Base-by-base conservation (phyloP, 2,329 filamentous ascomycete species). In the Aspergillus costaricaensis region DNA sequence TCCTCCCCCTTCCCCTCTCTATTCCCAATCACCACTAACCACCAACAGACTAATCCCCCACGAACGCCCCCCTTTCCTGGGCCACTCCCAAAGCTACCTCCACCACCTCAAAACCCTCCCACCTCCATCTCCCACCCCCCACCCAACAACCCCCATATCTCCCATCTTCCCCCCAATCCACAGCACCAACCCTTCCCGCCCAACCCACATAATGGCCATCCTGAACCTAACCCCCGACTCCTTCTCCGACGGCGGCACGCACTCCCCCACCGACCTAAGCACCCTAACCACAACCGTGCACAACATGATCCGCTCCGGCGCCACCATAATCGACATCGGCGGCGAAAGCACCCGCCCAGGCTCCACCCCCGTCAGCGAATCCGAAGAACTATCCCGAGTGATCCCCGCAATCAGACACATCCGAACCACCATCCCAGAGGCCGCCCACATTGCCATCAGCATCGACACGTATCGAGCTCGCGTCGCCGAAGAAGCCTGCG, bases 171-270 rank as follows among this genome's bases (percentile, higher is more conserved):
- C 82, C 10, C 80, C 86, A 1, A 77, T 95, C 41, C 85, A 85
- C 54, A 82, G 90, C 17, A 77, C 82, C 6, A 80, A 82, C 61
- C 75, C 79, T 0, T 72, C 70, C 49, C 85, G 88, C 51, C 82
- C 80, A 56, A 97, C 94, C 0, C 86, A 87, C 49, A 79, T 97
- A 67, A 99, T 99, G 95, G 91, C 91, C 57, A 96, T 99, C 65
- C 82, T 98, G 49, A 99, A 99, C 76, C 80, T 96, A 55, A 98
- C 95, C 0, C 94, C 94, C 0, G 94, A 99, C 78, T 98, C 94
- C 9, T 99, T 99, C 80, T 98, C 94, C 1, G 93, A 98, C 72
- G 94, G 92, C 56, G 92, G 92, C 8, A 71, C 81, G 8, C 85
- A 92, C 74, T 77, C 79, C 47, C 70, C 80, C 23, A 71, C 77